Conservation (phyloP, 352 stramenopile genomes). For the Pythium inflatum region DNA sequence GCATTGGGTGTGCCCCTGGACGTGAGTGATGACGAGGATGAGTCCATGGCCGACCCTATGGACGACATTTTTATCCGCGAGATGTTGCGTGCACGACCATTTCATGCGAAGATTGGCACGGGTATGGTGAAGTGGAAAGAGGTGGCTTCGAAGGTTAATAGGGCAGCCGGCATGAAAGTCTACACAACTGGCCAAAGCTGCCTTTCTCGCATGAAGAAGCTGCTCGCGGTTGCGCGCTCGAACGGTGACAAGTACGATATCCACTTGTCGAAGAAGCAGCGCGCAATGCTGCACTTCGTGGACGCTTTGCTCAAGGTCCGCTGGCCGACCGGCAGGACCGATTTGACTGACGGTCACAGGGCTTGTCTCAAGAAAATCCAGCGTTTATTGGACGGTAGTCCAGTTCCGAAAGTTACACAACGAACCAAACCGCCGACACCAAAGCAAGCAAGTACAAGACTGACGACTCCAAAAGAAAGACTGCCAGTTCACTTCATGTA, state of each 20-base stretch:
- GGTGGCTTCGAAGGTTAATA: background rate
- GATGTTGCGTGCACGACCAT: slow-evolving; percentile 7
- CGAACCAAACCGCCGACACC: background rate
- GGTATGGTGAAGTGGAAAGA: slow-evolving; percentile 8
- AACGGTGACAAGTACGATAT: background rate
- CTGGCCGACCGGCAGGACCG: slow-evolving; percentile 3
- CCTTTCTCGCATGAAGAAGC: slow-evolving; percentile 9
- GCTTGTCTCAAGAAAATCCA: slow-evolving; percentile 8
- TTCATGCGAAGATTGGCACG: slow-evolving; percentile 11
- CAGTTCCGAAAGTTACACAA: background rate
- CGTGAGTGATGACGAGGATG: background rate
- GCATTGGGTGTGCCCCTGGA: background rate
- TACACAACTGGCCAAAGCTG: slow-evolving; percentile 3
- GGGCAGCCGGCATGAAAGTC: background rate
- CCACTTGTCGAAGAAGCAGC: background rate
- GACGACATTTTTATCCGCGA: slow-evolving; percentile 13
- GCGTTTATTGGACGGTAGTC: background rate
- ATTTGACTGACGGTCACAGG: slow-evolving; percentile 8
- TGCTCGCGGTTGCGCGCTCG: background rate
- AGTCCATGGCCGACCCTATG: background rate
- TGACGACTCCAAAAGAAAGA: background rate
- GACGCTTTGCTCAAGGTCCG: slow-evolving; percentile 20
- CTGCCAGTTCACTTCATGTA: background rate
- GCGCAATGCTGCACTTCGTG: background rate
- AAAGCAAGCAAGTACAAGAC: background rate